phyloP scores from a whole-genome alignment of 2,329 filamentous ascomycete species.

The Aspergillus hortae region DNA sequence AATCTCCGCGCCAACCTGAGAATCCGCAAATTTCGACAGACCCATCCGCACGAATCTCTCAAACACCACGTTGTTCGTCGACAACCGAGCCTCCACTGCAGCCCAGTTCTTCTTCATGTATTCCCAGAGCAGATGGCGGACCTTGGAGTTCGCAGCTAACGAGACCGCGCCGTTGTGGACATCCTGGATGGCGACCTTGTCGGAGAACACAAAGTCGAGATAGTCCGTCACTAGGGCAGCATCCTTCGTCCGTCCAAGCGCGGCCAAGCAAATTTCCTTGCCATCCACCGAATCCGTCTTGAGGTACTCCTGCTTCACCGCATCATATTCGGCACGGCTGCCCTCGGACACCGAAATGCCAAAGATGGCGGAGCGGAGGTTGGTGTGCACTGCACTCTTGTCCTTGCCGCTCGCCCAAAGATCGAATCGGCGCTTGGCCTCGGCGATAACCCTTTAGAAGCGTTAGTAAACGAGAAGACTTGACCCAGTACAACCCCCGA shows the following conservation, averaged over 20 bases:
- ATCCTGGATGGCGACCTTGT: constrained; percentile 80
- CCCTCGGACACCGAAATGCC: constrained; percentile 73
- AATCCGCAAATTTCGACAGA: constrained; percentile 73
- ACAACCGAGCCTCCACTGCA: constrained; percentile 66
- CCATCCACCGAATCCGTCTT: constrained; percentile 82
- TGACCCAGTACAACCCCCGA: constrained; percentile 8
- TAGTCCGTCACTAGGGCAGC: constrained; percentile 63
- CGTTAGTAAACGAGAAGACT: constrained; percentile 1
- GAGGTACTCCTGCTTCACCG: constrained; percentile 80
- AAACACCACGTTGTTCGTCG: constrained; percentile 77
- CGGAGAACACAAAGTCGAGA: constrained; percentile 74
- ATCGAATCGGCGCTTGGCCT: constrained; percentile 75
- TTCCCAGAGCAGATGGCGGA: constrained; percentile 74
- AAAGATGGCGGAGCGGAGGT: constrained; percentile 76
- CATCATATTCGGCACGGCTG: constrained; percentile 64
- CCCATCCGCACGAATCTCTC: constrained; percentile 82
- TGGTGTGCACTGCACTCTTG: constrained; percentile 70
- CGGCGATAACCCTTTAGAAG: constrained; percentile 57
- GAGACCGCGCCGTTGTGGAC: constrained; percentile 76
- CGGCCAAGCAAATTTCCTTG: constrained; percentile 76
- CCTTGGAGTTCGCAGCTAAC: constrained; percentile 68
- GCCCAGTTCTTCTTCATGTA: constrained; percentile 84
- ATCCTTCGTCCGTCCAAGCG: constrained; percentile 71
- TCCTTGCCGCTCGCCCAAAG: constrained; percentile 68
- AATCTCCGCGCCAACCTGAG: constrained; percentile 69